These are phyloP conservation scores for Cryptosporidium felis DNA, from an alignment of 169 alveolate genomes.

Conservation along the genomic window DNA sequence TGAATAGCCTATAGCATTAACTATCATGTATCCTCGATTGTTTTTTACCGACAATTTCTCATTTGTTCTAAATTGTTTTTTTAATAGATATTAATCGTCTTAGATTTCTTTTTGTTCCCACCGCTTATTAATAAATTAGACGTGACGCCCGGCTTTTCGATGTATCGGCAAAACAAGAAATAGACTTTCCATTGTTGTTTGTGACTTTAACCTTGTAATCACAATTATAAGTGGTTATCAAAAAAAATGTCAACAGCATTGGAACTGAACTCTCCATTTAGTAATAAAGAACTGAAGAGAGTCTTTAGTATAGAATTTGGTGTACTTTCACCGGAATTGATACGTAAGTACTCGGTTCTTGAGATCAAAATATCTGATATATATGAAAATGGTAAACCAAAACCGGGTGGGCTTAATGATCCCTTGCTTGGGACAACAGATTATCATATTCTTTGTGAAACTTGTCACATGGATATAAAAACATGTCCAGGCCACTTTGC, in stretches of 20 bases:
- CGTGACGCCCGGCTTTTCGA: slow-evolving; percentile 46
- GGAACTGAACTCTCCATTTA: slow-evolving; percentile 85
- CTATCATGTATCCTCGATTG: too few species aligned
- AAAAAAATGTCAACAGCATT: slow-evolving; percentile 71
- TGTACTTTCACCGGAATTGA: slow-evolving; percentile 85
- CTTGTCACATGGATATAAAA: slow-evolving; percentile 93
- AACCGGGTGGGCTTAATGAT: slow-evolving; percentile 92
- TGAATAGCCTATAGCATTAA: too few species aligned
- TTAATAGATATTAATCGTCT: slow-evolving; percentile 20
- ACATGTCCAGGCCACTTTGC: slow-evolving; percentile 99
- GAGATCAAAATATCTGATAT: slow-evolving; percentile 87
- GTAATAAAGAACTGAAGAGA: slow-evolving; percentile 85
- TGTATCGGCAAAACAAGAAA: neutral
- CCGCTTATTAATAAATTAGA: slow-evolving; percentile 51
- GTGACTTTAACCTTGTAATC: slow-evolving; percentile 1
- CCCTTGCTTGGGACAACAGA: slow-evolving; percentile 97
- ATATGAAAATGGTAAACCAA: slow-evolving; percentile 90
- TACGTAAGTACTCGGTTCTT: slow-evolving; percentile 86
- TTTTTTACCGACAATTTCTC: too few species aligned
- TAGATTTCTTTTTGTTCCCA: neutral
- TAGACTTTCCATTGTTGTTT: neutral
- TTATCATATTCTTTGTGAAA: slow-evolving; percentile 88
- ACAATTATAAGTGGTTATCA: neutral
- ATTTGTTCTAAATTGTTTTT: too few species aligned
- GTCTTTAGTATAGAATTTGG: slow-evolving; percentile 86